Percentiles rank a stretch among this genome's conserved stretches.
phyloP scores from a whole-genome alignment of 345 rosid genomes.

The Gossypium longicalyx region DNA sequence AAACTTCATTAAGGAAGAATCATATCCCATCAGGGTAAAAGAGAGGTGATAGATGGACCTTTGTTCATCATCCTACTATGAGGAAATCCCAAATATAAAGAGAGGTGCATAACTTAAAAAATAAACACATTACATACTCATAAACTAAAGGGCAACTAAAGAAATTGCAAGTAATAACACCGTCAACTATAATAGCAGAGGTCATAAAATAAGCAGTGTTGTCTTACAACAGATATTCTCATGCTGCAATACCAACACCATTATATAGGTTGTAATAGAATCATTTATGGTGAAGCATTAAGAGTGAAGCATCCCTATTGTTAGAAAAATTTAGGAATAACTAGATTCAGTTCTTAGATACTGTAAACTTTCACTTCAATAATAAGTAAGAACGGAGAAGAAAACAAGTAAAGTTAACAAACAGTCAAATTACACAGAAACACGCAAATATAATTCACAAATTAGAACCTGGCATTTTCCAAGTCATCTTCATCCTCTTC shows the following conservation, averaged over 20 bases:
- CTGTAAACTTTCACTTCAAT: not conserved
- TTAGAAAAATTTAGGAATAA: not conserved
- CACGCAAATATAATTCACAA: not conserved
- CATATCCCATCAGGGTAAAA: not conserved
- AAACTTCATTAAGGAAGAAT: not conserved
- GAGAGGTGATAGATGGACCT: not conserved
- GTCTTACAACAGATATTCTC: not conserved
- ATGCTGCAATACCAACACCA: not conserved
- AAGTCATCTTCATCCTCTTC: constrained; percentile 11
- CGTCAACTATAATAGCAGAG: not conserved
- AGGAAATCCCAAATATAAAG: not conserved
- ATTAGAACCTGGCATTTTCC: constrained; percentile 18
- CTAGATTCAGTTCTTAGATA: not conserved
- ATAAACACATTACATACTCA: not conserved
- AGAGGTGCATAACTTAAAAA: not conserved
- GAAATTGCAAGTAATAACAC: too few species aligned
- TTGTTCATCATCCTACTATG: not conserved
- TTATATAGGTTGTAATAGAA: not conserved
- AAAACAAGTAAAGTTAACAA: not conserved
- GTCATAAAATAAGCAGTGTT: not conserved
- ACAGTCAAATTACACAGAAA: not conserved
- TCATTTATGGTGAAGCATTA: not conserved
- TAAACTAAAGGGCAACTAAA: not conserved
- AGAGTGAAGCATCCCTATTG: not conserved
- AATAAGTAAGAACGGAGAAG: not conserved